These are phyloP conservation scores for Candida gigantensis DNA, from an alignment of 1,139 yeast species.

Conservation along the genomic window DNA sequence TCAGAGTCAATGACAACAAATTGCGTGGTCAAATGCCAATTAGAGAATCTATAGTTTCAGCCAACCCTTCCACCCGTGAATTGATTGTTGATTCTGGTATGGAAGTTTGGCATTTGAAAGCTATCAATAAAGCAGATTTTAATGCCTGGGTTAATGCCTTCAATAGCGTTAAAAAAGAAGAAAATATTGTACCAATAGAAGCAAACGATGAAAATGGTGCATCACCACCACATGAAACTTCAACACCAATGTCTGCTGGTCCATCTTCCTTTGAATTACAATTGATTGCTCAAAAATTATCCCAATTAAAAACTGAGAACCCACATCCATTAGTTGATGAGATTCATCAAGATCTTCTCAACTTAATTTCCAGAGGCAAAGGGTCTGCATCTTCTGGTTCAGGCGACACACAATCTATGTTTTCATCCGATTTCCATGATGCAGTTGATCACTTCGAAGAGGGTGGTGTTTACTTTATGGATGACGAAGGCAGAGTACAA, in stretches of 20 bases:
- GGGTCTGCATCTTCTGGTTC: constrained; percentile 9
- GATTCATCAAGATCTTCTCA: constrained; percentile 14
- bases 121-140: constrained; percentile 66
- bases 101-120: constrained; percentile 90
- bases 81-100: constrained; percentile 91
- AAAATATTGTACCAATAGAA: constrained; percentile 7
- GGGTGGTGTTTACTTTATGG: constrained; percentile 39
- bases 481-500: constrained; percentile 14
- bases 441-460: constrained; percentile 59
- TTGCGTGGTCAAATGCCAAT: constrained; percentile 93
- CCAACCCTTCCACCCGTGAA: constrained; percentile 65
- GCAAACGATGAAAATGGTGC: constrained; percentile 2
- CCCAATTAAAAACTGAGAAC: constrained; percentile 19
- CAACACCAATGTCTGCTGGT: constrained; percentile 3
- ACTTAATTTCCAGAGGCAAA: constrained; percentile 10
- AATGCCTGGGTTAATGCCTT: constrained; percentile 82
- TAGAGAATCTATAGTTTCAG: constrained; percentile 76
- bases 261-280: constrained; percentile 14
- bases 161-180: constrained; percentile 43
- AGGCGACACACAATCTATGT: constrained; percentile 29
- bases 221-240: constrained; percentile 2
- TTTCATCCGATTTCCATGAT: constrained; percentile 59
- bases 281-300: constrained; percentile 24
- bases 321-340: constrained; percentile 15
- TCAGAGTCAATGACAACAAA: constrained; percentile 64